Evolutionary conservation across 2,329 filamentous ascomycete species (phyloP), one percentile per base, ranked within the genome.

Genomic region (Alternaria dauci): DNA sequence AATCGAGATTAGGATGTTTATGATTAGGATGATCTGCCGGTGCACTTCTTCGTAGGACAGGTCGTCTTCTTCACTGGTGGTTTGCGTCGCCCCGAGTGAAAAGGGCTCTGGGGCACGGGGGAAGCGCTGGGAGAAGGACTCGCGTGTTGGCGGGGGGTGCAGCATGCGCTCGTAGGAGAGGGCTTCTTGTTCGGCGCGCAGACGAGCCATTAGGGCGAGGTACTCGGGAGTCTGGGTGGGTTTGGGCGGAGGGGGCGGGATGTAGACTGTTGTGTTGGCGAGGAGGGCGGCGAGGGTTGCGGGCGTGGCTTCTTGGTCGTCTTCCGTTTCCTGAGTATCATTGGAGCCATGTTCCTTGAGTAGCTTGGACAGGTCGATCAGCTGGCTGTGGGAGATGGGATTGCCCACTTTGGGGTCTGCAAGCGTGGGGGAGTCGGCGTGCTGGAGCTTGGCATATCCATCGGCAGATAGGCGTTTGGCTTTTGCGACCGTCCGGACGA

Each of bases 1-100:
- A 54, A 97, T 91, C 52, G 92, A 96, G 54, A 97, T 84, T 39
- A 97, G 81, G 52, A 98, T 93, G 77, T 98, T 99, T 71, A 96
- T 85, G 52, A 98, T 93, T 8, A 98, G 83, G 42, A 91, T 89
- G 58, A 95, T 81, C 72, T 95, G 92, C n/a, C 91, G 85, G 75
- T 94, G 90, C 1, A 95, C 84, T 61, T 95, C 91, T 36, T 86
- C 85, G 65, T 89, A 89, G 2, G 88, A 89, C 2, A 91, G 81
- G 2, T 90, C 88, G 63, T 92, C 90, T 9, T 82, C 79, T 36
- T 81, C 80, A 26, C 65, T 80, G 65, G 87, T 85, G 5, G 63
- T 52, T 18, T 48, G 58, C 11, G 64, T 59, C 4, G 67, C 65
- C 8, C 65, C 67, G 3, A 70, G 59, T 36, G 82, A 84, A 58